Conservation (phyloP, 768 basidiomycete species). For the Phanerodontia chrysosporium region DNA sequence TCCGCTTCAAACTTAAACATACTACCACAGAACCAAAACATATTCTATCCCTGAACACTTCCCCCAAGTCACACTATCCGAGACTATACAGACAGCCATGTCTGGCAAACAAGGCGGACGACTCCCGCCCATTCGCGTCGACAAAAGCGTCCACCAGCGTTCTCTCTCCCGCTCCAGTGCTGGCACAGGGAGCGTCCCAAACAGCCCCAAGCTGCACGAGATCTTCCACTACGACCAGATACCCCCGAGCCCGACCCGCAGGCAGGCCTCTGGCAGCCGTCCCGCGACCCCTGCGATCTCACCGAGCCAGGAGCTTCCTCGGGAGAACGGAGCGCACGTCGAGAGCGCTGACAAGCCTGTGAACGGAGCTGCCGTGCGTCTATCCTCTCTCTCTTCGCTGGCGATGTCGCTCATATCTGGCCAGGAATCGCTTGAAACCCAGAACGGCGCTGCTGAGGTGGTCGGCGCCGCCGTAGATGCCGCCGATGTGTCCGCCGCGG, state of each 20-base stretch:
- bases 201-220: background rate
- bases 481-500: background rate
- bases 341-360: background rate
- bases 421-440: background rate
- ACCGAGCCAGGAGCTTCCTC: background rate
- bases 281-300: background rate
- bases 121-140: background rate
- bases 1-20: background rate
- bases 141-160: background rate
- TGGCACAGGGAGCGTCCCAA: background rate
- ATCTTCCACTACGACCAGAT: background rate
- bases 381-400: background rate
- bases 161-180: background rate
- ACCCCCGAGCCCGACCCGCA: background rate
- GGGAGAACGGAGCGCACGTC: background rate
- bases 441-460: background rate
- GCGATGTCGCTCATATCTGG: background rate
- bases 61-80: background rate
- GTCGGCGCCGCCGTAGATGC: background rate
- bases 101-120: background rate
- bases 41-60: background rate
- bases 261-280: background rate
- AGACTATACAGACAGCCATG: background rate
- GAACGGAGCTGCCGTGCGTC: background rate
- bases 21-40: background rate